A percentile compares a stretch with the other conserved stretches of the same genome.
Conservation (phyloP, 306 rosid species). For the Castanea crenata region DNA sequence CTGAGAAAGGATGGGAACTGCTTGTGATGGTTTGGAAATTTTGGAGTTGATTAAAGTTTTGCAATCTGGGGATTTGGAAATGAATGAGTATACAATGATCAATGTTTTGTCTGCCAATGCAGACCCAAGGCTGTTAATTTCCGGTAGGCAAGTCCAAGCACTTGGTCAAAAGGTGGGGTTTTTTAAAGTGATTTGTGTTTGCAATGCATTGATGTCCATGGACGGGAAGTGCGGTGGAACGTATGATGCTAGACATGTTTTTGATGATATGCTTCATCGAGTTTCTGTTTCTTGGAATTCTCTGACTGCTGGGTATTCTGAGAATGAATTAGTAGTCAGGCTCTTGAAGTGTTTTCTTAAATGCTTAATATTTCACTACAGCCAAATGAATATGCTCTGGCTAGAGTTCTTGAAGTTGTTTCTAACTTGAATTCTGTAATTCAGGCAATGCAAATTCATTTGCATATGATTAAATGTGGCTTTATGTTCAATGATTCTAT, state of each 20-base stretch:
- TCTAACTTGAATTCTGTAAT: background rate
- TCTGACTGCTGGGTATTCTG: slow-evolving; percentile 5
- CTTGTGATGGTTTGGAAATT: slow-evolving; percentile 9
- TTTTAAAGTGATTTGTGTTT: slow-evolving; percentile 1
- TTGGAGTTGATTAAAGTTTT: background rate
- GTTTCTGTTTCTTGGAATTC: slow-evolving; percentile 21
- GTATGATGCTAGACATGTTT: background rate
- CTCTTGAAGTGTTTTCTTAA: background rate
- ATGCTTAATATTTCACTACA: background rate
- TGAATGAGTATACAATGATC: slow-evolving; percentile 4
- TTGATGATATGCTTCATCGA: slow-evolving; percentile 6
- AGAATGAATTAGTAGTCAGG: background rate
- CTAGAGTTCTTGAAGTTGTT: slow-evolving; percentile 10
- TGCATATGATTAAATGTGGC: slow-evolving; percentile 6
- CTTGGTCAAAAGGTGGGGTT: background rate
- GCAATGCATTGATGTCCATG: slow-evolving; percentile 6
- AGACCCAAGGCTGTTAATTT: background rate
- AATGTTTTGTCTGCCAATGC: slow-evolving; percentile 1
- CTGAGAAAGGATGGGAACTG: slow-evolving; percentile 14
- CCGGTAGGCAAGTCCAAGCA: slow-evolving; percentile 20
- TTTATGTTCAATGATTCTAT: background rate
- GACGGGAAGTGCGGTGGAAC: background rate
- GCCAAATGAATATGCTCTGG: slow-evolving; percentile 1
- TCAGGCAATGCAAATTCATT: slow-evolving; percentile 13
- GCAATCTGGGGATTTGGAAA: background rate